Percentiles rank a stretch among this genome's conserved stretches.
These are phyloP conservation scores for Leccinum cinnamomeum DNA, from an alignment of 1,284 basidiomycete species.

Conservation along the genomic window DNA sequence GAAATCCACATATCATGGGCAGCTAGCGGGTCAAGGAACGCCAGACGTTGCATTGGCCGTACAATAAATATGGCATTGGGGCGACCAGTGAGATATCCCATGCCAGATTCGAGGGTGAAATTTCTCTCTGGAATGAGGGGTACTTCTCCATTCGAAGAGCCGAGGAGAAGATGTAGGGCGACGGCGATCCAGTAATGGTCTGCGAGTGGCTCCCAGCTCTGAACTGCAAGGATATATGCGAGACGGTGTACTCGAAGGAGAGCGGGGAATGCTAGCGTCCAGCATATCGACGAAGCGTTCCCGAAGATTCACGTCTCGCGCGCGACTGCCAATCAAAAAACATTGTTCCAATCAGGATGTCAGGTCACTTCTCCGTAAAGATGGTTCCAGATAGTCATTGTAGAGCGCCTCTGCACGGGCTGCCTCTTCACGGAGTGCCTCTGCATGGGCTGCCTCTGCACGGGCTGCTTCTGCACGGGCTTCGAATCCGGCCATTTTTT, in stretches of 20 bases:
- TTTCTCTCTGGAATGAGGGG: conserved; percentile 39
- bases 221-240: conserved; percentile 90
- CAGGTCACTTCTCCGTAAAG: conserved; percentile 87
- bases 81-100: conserved; percentile 41
- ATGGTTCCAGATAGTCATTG: conserved; percentile 38
- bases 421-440: no score
- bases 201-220: conserved; percentile 94
- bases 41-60: conserved; percentile 78
- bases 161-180: conserved; percentile 87
- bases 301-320: conserved; percentile 77
- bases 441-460: no score
- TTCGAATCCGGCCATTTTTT: conserved; percentile 93
- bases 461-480: conserved; percentile 40
- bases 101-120: conserved; percentile 32
- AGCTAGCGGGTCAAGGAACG: conserved; percentile 77
- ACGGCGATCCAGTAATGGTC: conserved; percentile 97
- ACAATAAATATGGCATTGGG: conserved; percentile 63
- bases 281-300: conserved; percentile 90
- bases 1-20: conserved; percentile 91
- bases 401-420: no score
- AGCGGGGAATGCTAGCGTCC: conserved; percentile 85
- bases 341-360: conserved; percentile 93
- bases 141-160: conserved; percentile 73
- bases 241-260: conserved; percentile 72
- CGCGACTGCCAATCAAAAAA: conserved; percentile 91